Evolutionary conservation across 495 filamentous ascomycete genomes (phyloP), one percentile per base, ranked within the genome.

Genomic region (Alectoria sarmentosa): DNA sequence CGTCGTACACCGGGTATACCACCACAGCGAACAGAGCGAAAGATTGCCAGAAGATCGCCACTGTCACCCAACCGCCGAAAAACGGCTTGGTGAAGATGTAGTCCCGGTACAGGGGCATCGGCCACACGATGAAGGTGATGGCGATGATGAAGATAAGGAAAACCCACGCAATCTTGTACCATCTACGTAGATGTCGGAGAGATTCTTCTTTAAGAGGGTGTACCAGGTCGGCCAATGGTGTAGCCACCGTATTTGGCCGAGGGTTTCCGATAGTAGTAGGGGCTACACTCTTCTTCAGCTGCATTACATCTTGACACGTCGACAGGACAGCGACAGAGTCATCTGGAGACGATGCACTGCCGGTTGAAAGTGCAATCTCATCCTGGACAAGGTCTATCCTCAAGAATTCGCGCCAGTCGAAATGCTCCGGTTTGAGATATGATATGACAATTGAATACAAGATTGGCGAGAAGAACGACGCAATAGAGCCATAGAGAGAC

Each of bases 61-160:
- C 17, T 6, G 41, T 44, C 41, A 44, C 41, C 87, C 87, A 90
- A 42, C 87, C 87, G 19, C 84, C 85, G 72, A 90, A 90, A 75
- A 90, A 90, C 11, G 76, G 76, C 75, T 87, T 86, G 69, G 78
- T 83, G 76, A 90, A 90, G 62, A 90, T 78, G 71, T 91, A 91
- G 41, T 82, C 80, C 13, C 86, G 86, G 69, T 88, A 91, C 79
- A 91, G 79, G 1, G 88, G 88, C 78, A 90, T 88, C 21, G 88
- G 88, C 87, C 87, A 90, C 42, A 90, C 78, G n/a, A 90, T 74
- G 9, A 90, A 75, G 58, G 90, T 75, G 2, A 80, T 75, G 4
- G 90, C 70, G 1, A 88, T 89, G 72, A 89, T 75, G 62, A 80
- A 69, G 10, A 84, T 78, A 0, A 87, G 90, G 61, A 83, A 80